A percentile compares a stretch with the other conserved stretches of the same genome.
These are phyloP conservation scores for Colletotrichum scovillei DNA, from an alignment of 2,329 filamentous ascomycete genomes.

Conservation along the genomic window DNA sequence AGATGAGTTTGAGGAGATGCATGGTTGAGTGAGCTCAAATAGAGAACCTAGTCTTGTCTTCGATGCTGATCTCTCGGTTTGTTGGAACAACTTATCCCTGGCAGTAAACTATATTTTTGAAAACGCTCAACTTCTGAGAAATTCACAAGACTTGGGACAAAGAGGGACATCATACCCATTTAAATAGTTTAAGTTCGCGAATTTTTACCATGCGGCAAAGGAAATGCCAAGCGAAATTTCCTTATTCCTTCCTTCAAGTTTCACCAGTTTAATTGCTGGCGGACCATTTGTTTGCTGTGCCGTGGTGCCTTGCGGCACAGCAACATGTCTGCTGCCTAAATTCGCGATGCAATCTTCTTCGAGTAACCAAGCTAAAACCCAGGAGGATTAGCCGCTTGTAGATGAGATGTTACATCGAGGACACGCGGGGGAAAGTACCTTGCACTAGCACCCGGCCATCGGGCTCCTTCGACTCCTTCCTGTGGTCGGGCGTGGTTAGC, in stretches of 20 bases:
- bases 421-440: no score
- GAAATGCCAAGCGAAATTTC: background rate
- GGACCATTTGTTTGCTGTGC: background rate
- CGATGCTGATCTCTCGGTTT: no score
- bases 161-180: background rate
- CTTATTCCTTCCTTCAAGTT: background rate
- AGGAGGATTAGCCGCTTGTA: background rate
- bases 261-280: background rate
- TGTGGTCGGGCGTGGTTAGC: no score
- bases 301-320: background rate
- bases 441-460: no score
- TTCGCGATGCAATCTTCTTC: background rate
- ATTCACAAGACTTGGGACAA: no score
- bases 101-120: fast-evolving
- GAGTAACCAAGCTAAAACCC: background rate
- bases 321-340: background rate
- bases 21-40: background rate
- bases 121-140: background rate
- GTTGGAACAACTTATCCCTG: no score
- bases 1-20: background rate
- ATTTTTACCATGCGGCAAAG: background rate
- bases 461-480: no score
- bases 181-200: background rate
- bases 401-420: background rate
- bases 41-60: no score